phyloP scores from a whole-genome alignment of 345 rosid genomes.

The Melastoma malabathricum region DNA sequence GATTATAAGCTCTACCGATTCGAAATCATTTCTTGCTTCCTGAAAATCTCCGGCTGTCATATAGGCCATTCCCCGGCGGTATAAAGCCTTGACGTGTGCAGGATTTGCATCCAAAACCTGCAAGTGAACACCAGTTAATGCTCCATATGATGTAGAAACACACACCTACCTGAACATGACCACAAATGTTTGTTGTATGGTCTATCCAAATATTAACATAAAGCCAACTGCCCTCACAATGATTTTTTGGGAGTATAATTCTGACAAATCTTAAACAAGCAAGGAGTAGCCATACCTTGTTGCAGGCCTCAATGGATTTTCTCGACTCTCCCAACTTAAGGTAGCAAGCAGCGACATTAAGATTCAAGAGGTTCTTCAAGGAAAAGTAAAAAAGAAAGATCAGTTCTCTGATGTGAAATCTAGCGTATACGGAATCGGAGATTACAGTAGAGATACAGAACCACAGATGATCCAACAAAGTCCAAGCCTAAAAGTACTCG shows the following conservation, averaged over 20 bases:
- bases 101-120: slow-evolving; percentile 91
- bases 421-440: no score
- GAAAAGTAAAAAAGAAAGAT: slow-evolving; percentile 3
- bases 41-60: slow-evolving; percentile 75
- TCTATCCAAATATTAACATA: no score
- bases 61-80: slow-evolving; percentile 94
- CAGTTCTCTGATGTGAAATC: background rate
- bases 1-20: slow-evolving; percentile 24
- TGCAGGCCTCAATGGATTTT: slow-evolving; percentile 74
- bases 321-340: slow-evolving; percentile 83
- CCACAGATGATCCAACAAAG: no score
- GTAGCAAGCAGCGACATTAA: slow-evolving; percentile 84
- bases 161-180: no score
- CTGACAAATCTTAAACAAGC: background rate
- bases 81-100: slow-evolving; percentile 63
- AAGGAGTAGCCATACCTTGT: slow-evolving; percentile 42
- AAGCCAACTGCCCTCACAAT: no score
- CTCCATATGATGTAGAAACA: background rate
- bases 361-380: slow-evolving; percentile 55
- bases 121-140: slow-evolving; percentile 2
- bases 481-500: no score
- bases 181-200: no score
- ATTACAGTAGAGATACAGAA: no score
- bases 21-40: slow-evolving; percentile 65
- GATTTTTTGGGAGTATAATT: no score